These are phyloP conservation scores for Dryadomyces sulphureus DNA, from an alignment of 2,329 filamentous ascomycete species.

Conservation along the genomic window DNA sequence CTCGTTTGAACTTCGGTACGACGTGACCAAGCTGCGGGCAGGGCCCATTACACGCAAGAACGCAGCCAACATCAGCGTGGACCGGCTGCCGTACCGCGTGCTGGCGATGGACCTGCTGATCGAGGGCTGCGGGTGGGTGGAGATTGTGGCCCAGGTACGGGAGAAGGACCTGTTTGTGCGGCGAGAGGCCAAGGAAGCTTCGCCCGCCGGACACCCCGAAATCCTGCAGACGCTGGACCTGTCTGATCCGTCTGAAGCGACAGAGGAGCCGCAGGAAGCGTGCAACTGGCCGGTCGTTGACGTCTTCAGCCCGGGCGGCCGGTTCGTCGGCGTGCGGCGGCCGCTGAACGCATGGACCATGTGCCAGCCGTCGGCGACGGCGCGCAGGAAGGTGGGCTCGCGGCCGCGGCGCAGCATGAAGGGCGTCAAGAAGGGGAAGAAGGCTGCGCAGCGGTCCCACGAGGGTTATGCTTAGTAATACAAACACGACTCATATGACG, in stretches of 20 bases:
- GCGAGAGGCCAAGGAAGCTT: neutral
- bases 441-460: conserved; percentile 1
- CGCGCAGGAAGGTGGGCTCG: neutral
- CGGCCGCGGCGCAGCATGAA: conserved; percentile 12
- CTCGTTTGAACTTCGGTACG: conserved; percentile 57
- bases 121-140: conserved; percentile 88
- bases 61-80: conserved; percentile 47
- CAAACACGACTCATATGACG: neutral
- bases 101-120: conserved; percentile 73
- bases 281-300: conserved; percentile 49
- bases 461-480: neutral
- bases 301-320: conserved; percentile 74
- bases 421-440: conserved; percentile 13
- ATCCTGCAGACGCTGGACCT: conserved; percentile 16
- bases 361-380: conserved; percentile 28
- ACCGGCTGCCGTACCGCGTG: conserved; percentile 64
- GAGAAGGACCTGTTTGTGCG: conserved; percentile 28
- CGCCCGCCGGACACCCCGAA: neutral
- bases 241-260: conserved; percentile 10
- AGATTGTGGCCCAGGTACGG: conserved; percentile 70
- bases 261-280: conserved; percentile 4
- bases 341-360: conserved; percentile 61
- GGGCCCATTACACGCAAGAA: conserved; percentile 54
- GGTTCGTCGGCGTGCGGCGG: conserved; percentile 50
- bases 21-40: conserved; percentile 68